Conservation (phyloP, 169 alveolate genomes). For the Eimeria falciformis region DNA sequence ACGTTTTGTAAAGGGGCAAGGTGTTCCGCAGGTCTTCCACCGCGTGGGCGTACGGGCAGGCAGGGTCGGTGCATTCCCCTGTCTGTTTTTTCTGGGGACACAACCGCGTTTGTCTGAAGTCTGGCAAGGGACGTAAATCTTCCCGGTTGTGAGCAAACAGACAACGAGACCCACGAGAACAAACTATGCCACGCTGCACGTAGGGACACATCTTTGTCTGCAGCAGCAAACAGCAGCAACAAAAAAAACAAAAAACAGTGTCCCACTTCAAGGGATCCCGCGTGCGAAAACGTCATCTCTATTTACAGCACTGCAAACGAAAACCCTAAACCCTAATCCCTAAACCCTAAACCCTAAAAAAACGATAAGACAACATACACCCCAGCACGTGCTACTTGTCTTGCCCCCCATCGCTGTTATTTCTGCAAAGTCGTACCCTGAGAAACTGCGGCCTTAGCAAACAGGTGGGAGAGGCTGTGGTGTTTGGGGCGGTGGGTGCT, state of each 20-base stretch:
- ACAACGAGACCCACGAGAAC: slow-evolving; percentile 23
- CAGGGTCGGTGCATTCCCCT: background rate
- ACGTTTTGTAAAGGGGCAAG: slow-evolving; percentile 47
- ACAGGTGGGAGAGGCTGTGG: background rate
- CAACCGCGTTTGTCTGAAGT: slow-evolving; percentile 34
- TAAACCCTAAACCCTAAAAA: too few relatives aligned
- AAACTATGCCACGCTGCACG: slow-evolving; percentile 2
- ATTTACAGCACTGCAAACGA: too few relatives aligned
- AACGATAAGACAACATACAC: too few relatives aligned
- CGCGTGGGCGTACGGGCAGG: slow-evolving; percentile 62
- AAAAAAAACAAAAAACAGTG: background rate
- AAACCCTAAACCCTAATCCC: too few relatives aligned
- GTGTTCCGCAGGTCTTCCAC: slow-evolving; percentile 41
- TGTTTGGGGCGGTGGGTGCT: too few relatives aligned
- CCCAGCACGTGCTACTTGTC: too few relatives aligned
- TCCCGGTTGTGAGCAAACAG: slow-evolving; percentile 16
- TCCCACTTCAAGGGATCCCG: too few relatives aligned
- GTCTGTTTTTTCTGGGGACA: slow-evolving; percentile 25
- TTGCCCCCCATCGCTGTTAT: too few relatives aligned
- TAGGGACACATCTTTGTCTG: slow-evolving; percentile 49
- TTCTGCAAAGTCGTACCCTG: too few relatives aligned
- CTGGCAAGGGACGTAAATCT: slow-evolving; percentile 8
- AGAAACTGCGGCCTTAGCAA: background rate
- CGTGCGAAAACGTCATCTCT: too few relatives aligned
- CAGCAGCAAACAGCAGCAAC: background rate